These are phyloP conservation scores for Parastagonospora avenae DNA, from an alignment of 2,329 filamentous ascomycete species.

Conservation along the genomic window DNA sequence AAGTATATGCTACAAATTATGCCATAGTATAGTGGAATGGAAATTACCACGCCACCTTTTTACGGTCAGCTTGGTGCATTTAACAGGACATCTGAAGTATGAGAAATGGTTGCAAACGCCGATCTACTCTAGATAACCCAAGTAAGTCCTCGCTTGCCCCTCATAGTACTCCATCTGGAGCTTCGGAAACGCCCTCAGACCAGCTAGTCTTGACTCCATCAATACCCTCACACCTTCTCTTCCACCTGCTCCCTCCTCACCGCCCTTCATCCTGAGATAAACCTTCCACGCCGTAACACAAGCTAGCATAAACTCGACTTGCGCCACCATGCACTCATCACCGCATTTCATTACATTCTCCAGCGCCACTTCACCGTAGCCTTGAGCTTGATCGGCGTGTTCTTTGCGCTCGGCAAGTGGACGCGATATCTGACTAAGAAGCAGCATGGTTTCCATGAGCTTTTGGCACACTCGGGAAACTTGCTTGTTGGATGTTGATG, in stretches of 20 bases:
- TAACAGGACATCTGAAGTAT: background rate
- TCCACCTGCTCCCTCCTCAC: background rate
- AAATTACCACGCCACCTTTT: no score
- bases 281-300: conserved; percentile 16
- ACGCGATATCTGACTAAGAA: conserved; percentile 8
- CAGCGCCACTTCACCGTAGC: conserved; percentile 13
- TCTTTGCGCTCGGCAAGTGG: background rate
- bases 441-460: conserved; percentile 14
- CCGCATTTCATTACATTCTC: conserved; percentile 5
- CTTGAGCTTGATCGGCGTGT: conserved; percentile 12
- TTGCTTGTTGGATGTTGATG: conserved; percentile 14
- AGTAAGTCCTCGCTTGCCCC: background rate
- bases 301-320: conserved; percentile 14
- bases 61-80: no score
- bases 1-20: conserved; percentile 7
- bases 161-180: background rate
- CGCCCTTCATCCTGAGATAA: conserved; percentile 5
- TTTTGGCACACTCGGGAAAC: conserved; percentile 21
- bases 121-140: background rate
- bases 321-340: conserved; percentile 16
- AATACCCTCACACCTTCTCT: background rate
- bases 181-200: background rate
- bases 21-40: background rate
- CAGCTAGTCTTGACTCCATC: background rate
- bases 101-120: background rate